Base-by-base conservation (phyloP, 1,139 yeast species). In the Protomyces gravidus region DNA sequence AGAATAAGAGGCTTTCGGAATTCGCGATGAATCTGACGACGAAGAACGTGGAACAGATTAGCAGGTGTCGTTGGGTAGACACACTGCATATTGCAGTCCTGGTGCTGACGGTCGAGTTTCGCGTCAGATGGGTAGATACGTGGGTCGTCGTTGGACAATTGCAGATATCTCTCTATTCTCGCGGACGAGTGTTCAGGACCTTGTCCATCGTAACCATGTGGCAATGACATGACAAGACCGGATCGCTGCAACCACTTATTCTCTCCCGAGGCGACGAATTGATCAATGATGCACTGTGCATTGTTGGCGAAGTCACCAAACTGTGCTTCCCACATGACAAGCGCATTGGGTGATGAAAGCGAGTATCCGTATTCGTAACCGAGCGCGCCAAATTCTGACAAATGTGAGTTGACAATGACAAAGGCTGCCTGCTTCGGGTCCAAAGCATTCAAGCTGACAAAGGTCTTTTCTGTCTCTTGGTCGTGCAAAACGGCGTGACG, bases 151-250 rank as follows among this genome's bases (percentile, higher is more conserved):
- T 90, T 92, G 73, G 96, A 86, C 72, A 94, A 77, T 78, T 88
- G 96, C 75, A 94, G 81, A 78, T 89, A 94, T 79, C 99, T 85
- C 79, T 94, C 99, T 63, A 94, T 78, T 81, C 98, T 86, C 70
- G 96, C 97, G 63, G 96, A 88, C 39, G 98, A 92, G 77, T 94
- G 99, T 78, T 94, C 99, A 67, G 98, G 98, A 70, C 99, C 99
- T 79, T 92, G 98, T 68, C 99, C 99, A 75, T 94, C 99, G 73
- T 90, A 94, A 78, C 99, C 99, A 73, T 94, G 99, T 64, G 99
- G 99, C 74, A 94, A 81, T 4, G 97, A 88, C 68, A 94, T 78
- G 53, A 92, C 96, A 66, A 94, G 74, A 73, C 99, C 99, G 19
- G 96, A 87, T 78, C 99, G 87, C 80, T 94, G 98, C 73, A 88